phyloP scores from a whole-genome alignment of 2,329 filamentous ascomycete species.

The Myriosclerotinia curreyana region DNA sequence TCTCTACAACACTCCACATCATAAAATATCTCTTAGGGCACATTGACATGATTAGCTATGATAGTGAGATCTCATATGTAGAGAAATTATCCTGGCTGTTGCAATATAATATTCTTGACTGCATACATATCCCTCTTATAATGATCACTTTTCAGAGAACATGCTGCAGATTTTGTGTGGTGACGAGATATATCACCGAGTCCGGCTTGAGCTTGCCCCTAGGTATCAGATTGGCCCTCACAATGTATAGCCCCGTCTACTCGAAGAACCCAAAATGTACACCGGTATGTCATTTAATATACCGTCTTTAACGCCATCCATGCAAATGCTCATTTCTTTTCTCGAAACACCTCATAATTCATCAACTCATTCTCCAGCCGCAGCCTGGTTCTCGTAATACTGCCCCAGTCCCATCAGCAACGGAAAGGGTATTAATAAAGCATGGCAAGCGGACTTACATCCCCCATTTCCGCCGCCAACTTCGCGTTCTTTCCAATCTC shows the following conservation, averaged over 20 bases:
- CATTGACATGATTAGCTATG: not conserved
- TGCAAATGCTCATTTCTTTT: not conserved
- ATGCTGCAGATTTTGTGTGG: not conserved
- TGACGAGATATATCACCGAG: not conserved
- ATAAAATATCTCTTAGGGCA: not conserved
- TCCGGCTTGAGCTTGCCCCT: not conserved
- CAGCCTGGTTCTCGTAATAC: conserved; percentile 35
- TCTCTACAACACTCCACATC: not conserved
- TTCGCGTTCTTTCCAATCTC: conserved; percentile 33
- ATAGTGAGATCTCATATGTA: not conserved
- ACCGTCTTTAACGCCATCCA: conserved; percentile 19
- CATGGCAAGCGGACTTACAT: conserved; percentile 39
- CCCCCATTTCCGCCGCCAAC: conserved; percentile 43
- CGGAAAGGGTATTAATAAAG: conserved; percentile 26
- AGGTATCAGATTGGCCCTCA: not conserved
- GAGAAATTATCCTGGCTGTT: not conserved
- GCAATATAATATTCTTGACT: not conserved
- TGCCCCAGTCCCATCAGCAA: conserved; percentile 34
- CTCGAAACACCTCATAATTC: conserved; percentile 19
- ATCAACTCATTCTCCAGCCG: conserved; percentile 28
- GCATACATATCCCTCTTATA: not conserved
- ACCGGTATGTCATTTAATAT: conserved; percentile 7
- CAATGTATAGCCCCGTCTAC: not conserved
- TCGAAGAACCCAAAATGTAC: not conserved
- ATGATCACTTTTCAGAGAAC: not conserved